A percentile compares a stretch with the other conserved stretches of the same genome.
Conservation (phyloP, 257 asterid species). For the Cynanchum wilfordii region DNA sequence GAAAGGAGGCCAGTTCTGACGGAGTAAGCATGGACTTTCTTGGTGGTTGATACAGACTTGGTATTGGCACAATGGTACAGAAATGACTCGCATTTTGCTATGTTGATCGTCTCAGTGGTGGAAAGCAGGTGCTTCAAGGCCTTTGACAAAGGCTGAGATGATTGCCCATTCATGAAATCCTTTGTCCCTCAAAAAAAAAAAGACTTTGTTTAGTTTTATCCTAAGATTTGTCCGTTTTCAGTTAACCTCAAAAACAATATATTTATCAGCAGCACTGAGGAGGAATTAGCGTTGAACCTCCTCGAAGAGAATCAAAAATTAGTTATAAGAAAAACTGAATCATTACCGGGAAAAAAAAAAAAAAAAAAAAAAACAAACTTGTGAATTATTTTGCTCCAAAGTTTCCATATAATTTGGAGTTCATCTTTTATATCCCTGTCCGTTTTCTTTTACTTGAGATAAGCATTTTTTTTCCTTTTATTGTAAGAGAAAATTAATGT, state of each 20-base stretch:
- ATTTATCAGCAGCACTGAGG: too few species aligned
- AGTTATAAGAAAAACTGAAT: too few species aligned
- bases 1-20: conserved; percentile 53
- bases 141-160: conserved; percentile 37
- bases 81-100: conserved; percentile 56
- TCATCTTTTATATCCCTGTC: too few species aligned
- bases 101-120: conserved; percentile 19
- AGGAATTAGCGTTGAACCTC: too few species aligned
- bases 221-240: background rate
- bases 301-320: too few species aligned
- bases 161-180: conserved; percentile 34
- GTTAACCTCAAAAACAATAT: background rate
- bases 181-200: background rate
- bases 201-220: background rate
- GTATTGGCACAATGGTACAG: conserved; percentile 58
- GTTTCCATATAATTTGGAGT: too few species aligned
- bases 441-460: too few species aligned
- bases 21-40: conserved; percentile 57
- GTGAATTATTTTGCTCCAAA: too few species aligned
- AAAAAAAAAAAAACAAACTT: too few species aligned
- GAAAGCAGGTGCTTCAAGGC: conserved; percentile 40
- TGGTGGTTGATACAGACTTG: conserved; percentile 46
- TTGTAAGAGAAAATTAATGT: too few species aligned
- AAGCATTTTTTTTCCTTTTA: too few species aligned
- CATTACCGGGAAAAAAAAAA: too few species aligned